A percentile compares a stretch with the other conserved stretches of the same genome.
Evolutionary conservation across 805 yeast genomes (phyloP).

Genomic region (Teunomyces cretensis): DNA sequence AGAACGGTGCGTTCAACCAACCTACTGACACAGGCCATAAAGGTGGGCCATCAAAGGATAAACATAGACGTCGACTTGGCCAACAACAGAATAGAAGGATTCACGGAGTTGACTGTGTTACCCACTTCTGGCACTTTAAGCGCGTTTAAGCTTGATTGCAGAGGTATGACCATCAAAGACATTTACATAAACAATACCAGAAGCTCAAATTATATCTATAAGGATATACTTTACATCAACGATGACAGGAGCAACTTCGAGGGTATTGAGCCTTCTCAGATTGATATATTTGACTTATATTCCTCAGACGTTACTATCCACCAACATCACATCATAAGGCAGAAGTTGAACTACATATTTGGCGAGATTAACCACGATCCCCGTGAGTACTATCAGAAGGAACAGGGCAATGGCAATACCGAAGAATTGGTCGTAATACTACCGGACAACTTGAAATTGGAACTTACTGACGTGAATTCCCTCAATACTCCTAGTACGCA

Average conservation of each 20-base stretch:
- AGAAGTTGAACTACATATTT: conserved; percentile 52
- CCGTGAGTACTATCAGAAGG: conserved; percentile 13
- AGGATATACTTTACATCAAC: conserved; percentile 50
- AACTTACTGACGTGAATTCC: conserved; percentile 50
- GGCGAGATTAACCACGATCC: conserved; percentile 44
- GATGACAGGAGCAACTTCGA: conserved; percentile 31
- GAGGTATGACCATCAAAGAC: conserved; percentile 65
- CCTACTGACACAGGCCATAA: conserved; percentile 49
- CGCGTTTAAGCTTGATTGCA: conserved; percentile 71
- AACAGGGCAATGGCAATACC: conserved; percentile 37
- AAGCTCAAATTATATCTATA: conserved; percentile 52
- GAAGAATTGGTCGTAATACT: conserved; percentile 64
- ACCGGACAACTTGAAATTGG: conserved; percentile 66
- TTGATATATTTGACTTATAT: conserved; percentile 43
- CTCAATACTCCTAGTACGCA: conserved; percentile 30
- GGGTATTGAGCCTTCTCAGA: conserved; percentile 19
- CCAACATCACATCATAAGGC: conserved; percentile 61
- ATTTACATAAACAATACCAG: conserved; percentile 61
- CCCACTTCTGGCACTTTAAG: conserved; percentile 64
- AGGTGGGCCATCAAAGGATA: conserved; percentile 82
- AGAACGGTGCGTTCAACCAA: conserved; percentile 16
- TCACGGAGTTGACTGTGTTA: conserved; percentile 77
- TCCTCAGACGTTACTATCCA: conserved; percentile 41
- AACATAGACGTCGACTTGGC: conserved; percentile 76
- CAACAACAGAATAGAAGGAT: conserved; percentile 59